Evolutionary conservation across 2,329 filamentous ascomycete species (phyloP), one percentile per base, ranked within the genome.

Genomic region (Aspergillus sp.): DNA sequence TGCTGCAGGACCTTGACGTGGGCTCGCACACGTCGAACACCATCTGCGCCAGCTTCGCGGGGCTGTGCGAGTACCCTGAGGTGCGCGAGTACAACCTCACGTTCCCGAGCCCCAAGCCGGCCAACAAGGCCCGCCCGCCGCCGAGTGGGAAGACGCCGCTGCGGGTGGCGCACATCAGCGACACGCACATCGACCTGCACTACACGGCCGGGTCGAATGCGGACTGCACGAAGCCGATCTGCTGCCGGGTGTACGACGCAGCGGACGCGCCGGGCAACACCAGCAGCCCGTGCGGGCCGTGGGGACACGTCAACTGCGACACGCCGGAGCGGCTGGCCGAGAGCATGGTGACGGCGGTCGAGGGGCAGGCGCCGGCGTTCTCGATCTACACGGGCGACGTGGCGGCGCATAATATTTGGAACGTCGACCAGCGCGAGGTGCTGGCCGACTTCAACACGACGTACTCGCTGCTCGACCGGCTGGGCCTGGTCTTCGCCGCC

Each of bases 311-410:
- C 29, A 64, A 66, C 3, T 76, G 73, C 36, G 72, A 76, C 43
- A 49, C 63, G 0, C 74, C 73, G 0, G 38, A 64, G 10, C 57
- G 49, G 11, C 59, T 77, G 1, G 70, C 75, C 42, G 49, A 69
- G 31, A 75, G 71, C 55, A 68, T 76, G 68, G 54, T 60, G 34
- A 43, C 37, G 8, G 60, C 60, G 10, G 61, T 66, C 32, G 41
- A 57, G 28, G 41, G 55, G 5, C 39, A 70, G 1, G 57, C 72
- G 36, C 64, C 69, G 0, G 60, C 63, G 2, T 74, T 78, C 37
- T 58, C 65, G n/a, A 61, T 78, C 30, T 78, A 75, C 52, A 78
- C 74, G 0, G 74, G 74, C 4, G 74, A 78, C 38, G 63, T 77
- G 16, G 60, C 75, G 7, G 69, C 74, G 35, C 69, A 74, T 26